Percentiles rank a stretch among this genome's conserved stretches.
phyloP scores from a whole-genome alignment of 192 early-diverging fungal genomes.

The Backusella tarrabulga region DNA sequence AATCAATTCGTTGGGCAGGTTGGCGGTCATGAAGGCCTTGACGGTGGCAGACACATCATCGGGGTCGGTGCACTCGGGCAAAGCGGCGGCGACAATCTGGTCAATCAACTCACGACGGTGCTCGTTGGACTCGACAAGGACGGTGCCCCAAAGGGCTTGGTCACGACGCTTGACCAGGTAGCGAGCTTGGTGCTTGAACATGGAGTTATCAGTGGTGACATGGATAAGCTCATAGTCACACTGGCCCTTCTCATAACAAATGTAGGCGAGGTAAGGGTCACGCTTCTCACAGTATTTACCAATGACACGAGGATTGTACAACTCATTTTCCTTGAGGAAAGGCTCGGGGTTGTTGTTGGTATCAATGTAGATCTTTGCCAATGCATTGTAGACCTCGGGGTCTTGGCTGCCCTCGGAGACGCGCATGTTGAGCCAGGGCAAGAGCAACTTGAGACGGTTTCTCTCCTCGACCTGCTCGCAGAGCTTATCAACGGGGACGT shows the following conservation, averaged over 20 bases:
- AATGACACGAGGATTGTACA: constrained; percentile 86
- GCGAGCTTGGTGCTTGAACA: constrained; percentile 99
- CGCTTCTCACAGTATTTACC: constrained; percentile 99
- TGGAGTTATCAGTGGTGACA: constrained; percentile 95
- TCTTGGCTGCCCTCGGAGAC: constrained; percentile 88
- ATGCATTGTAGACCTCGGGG: constrained; percentile 91
- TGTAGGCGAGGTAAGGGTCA: constrained; percentile 93
- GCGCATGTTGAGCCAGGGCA: constrained; percentile 92
- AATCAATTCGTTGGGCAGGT: constrained; percentile 94
- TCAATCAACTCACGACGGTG: constrained; percentile 90
- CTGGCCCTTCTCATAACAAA: constrained; percentile 92
- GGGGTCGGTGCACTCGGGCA: constrained; percentile 94
- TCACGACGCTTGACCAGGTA: constrained; percentile 93
- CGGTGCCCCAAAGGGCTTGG: constrained; percentile 81
- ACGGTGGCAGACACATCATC: constrained; percentile 99
- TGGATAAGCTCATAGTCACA: constrained; percentile 93
- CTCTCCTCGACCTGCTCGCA: constrained; percentile 94
- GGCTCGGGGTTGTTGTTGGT: constrained; percentile 98
- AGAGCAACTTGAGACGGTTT: constrained; percentile 92
- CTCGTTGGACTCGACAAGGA: constrained; percentile 74
- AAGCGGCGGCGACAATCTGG: constrained; percentile 86
- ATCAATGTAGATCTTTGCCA: constrained; percentile 99
- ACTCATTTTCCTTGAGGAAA: constrained; percentile 88
- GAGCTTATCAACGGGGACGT: constrained; percentile 80
- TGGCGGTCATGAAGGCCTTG: constrained; percentile 98